A percentile compares a stretch with the other conserved stretches of the same genome.
phyloP scores from a whole-genome alignment of 2,329 filamentous ascomycete species.

The Sporothrix variecibatus region DNA sequence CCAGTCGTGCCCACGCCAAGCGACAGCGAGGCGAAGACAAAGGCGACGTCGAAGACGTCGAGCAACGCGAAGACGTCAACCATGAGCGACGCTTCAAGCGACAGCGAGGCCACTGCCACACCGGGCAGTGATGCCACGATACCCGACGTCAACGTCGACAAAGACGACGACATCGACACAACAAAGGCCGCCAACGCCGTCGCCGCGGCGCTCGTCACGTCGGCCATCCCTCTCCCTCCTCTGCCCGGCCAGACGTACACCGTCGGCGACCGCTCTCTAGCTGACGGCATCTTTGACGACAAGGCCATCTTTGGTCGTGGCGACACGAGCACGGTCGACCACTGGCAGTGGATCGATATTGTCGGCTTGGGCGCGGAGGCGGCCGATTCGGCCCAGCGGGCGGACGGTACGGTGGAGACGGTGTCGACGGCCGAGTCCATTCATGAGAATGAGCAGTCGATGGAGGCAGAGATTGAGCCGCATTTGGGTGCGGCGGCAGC shows the following conservation, averaged over 20 bases:
- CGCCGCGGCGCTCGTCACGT: not conserved
- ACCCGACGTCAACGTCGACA: not conserved
- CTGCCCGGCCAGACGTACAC: not conserved
- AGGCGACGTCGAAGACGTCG: too few species aligned
- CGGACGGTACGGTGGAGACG: slow-evolving; percentile 30
- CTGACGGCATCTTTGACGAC: slow-evolving; percentile 49
- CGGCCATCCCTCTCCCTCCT: not conserved
- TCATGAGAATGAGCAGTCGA: slow-evolving; percentile 37
- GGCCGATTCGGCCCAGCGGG: slow-evolving; percentile 26
- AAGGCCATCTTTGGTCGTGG: slow-evolving; percentile 53
- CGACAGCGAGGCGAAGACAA: slow-evolving; percentile 22
- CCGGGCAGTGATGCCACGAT: not conserved
- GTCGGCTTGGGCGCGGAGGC: slow-evolving; percentile 49
- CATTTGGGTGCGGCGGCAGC: slow-evolving; percentile 23
- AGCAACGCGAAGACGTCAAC: too few species aligned
- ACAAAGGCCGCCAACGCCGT: not conserved
- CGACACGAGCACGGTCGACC: slow-evolving; percentile 42
- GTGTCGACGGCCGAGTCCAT: not conserved
- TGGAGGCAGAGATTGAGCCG: slow-evolving; percentile 43
- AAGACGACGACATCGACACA: not conserved
- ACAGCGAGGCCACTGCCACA: not conserved
- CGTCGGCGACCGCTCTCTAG: slow-evolving; percentile 31
- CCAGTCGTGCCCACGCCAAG: slow-evolving; percentile 10
- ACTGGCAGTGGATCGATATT: slow-evolving; percentile 57
- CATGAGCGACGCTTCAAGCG: too few species aligned